phyloP scores from a whole-genome alignment of 1,139 yeast species.

The Suhomyces wounanorum region DNA sequence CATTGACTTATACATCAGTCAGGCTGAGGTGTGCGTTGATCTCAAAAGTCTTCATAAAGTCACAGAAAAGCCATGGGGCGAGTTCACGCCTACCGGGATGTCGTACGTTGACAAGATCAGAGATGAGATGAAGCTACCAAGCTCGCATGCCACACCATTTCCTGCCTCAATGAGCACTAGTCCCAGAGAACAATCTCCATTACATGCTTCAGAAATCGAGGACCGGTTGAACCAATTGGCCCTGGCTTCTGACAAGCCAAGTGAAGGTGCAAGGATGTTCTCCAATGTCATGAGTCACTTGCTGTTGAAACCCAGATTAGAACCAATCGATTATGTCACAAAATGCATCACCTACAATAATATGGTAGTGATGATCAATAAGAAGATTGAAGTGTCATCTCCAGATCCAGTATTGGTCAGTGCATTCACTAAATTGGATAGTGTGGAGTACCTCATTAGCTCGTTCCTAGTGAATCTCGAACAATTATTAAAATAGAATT shows the following conservation, averaged over 20 bases:
- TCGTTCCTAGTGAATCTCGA: slow-evolving; percentile 20
- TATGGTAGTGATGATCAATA: slow-evolving; percentile 45
- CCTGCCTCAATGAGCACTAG: slow-evolving; percentile 8
- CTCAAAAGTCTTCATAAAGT: slow-evolving; percentile 40
- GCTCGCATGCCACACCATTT: slow-evolving; percentile 15
- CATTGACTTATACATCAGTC: slow-evolving; percentile 44
- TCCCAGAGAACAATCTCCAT: slow-evolving; percentile 16
- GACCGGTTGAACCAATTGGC: slow-evolving; percentile 18
- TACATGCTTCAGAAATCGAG: slow-evolving; percentile 25
- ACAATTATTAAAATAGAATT: slow-evolving; percentile 10
- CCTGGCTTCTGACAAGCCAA: slow-evolving; percentile 3
- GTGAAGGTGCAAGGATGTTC: slow-evolving; percentile 18
- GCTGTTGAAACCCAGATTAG: slow-evolving; percentile 35
- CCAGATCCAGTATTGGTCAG: slow-evolving; percentile 50
- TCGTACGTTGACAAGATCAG: slow-evolving; percentile 45
- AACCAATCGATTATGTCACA: slow-evolving; percentile 46
- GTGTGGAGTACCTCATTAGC: slow-evolving; percentile 42
- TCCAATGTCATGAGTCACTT: slow-evolving; percentile 32
- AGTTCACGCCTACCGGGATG: slow-evolving; percentile 31
- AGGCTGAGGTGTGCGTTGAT: slow-evolving; percentile 49
- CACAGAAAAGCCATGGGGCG: slow-evolving; percentile 47
- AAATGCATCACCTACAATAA: slow-evolving; percentile 45
- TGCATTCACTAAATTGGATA: slow-evolving; percentile 47
- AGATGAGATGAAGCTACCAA: slow-evolving; percentile 43
- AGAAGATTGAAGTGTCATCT: slow-evolving; percentile 45